Conservation (phyloP, 768 basidiomycete genomes). For the Udeniomyces megalosporus region DNA sequence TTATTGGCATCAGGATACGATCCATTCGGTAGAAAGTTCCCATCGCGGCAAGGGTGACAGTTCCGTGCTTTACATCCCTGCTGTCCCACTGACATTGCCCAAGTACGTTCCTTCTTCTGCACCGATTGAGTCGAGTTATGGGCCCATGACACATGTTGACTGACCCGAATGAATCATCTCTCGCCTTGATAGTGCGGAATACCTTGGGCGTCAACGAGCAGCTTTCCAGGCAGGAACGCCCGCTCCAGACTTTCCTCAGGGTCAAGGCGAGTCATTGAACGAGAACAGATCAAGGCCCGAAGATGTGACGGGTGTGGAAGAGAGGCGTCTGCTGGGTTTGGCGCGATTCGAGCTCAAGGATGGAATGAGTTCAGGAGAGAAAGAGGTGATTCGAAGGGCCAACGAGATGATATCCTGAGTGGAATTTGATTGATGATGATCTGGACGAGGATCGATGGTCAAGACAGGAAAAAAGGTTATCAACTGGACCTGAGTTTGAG, state of each 20-base stretch:
- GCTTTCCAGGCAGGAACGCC: background rate
- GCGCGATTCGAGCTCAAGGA: background rate
- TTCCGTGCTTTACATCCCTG: conserved; percentile 27
- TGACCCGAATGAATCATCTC: background rate
- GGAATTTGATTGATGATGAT: no score
- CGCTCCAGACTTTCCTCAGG: conserved; percentile 10
- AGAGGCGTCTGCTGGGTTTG: background rate
- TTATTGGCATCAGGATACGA: conserved; percentile 30
- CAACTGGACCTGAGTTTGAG: no score
- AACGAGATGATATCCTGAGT: no score
- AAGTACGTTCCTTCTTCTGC: conserved; percentile 14
- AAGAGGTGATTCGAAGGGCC: background rate
- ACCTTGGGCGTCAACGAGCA: background rate
- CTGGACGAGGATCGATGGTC: no score
- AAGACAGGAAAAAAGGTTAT: no score
- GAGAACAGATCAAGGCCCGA: background rate
- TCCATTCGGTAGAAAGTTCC: conserved; percentile 43
- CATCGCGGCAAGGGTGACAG: conserved; percentile 36
- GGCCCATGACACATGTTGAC: no score
- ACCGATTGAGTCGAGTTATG: background rate
- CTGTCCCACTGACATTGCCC: conserved; percentile 25
- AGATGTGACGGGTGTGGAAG: background rate
- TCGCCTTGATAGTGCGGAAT: background rate
- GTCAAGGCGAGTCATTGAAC: conserved; percentile 12
- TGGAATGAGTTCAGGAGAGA: background rate